Conservation (phyloP, 352 stramenopile species). For the Phytophthora syringae region DNA sequence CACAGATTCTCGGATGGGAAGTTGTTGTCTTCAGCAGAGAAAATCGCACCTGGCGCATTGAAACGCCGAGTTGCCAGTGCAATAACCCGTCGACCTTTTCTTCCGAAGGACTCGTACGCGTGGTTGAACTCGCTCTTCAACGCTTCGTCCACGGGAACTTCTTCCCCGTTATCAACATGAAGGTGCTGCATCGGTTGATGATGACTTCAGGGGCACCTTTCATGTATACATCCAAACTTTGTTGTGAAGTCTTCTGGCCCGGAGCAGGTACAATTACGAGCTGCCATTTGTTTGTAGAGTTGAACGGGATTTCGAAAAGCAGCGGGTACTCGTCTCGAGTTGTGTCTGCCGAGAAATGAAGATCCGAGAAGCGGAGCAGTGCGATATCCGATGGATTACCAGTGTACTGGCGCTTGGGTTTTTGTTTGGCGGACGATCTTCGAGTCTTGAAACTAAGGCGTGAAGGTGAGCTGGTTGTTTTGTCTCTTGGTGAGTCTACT, state of each 20-base stretch:
- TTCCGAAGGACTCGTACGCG: conserved; percentile 52
- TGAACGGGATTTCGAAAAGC: conserved; percentile 63
- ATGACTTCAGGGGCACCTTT: conserved; percentile 96
- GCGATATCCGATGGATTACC: conserved; percentile 61
- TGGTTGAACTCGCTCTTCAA: conserved; percentile 56
- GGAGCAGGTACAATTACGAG: conserved; percentile 53
- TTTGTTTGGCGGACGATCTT: no score
- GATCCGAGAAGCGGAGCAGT: conserved; percentile 51
- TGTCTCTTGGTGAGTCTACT: conserved; percentile 2
- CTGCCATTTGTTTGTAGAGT: no score
- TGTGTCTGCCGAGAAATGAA: conserved; percentile 41
- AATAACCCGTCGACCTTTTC: conserved; percentile 52
- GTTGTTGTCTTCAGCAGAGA: conserved; percentile 45
- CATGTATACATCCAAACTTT: conserved; percentile 71
- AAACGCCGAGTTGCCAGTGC: conserved; percentile 50
- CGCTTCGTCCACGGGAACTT: conserved; percentile 42
- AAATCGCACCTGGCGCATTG: conserved; percentile 11
- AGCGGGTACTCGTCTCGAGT: conserved; percentile 49
- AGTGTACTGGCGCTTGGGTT: conserved; percentile 50
- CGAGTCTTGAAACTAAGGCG: conserved; percentile 21
- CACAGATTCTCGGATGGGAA: conserved; percentile 44
- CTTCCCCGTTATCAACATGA: conserved; percentile 60
- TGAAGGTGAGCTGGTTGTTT: conserved; percentile 6
- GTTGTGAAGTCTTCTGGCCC: conserved; percentile 16
- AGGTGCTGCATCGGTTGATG: conserved; percentile 83